Evolutionary conservation across 1,139 yeast genomes (phyloP).

Genomic region (Cylindricascospora bacillispora): DNA sequence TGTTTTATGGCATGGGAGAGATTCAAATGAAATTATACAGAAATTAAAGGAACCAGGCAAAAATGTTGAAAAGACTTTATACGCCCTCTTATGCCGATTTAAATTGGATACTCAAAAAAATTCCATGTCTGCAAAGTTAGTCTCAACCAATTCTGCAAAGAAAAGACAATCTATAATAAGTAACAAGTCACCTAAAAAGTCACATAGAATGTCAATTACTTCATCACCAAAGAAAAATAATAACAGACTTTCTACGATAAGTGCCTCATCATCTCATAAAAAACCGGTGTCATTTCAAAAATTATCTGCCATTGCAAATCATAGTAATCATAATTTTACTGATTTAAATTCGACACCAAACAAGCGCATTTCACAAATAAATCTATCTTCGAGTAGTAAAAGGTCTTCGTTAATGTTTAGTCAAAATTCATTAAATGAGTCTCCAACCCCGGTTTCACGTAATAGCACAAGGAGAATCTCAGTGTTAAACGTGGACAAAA

Average conservation of each 20-base stretch:
- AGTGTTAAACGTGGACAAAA: conserved; percentile 8
- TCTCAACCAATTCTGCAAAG: conserved; percentile 13
- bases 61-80: conserved; percentile 64
- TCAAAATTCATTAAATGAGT: conserved; percentile 12
- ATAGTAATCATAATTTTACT: conserved; percentile 3
- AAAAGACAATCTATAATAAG: conserved; percentile 16
- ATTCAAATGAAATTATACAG: conserved; percentile 41
- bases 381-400: conserved; percentile 7
- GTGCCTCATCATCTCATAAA: conserved; percentile 42
- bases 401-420: conserved; percentile 15
- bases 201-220: conserved; percentile 7
- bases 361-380: conserved; percentile 5
- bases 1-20: conserved; percentile 64
- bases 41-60: conserved; percentile 45
- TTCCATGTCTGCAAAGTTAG: conserved; percentile 3
- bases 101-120: conserved; percentile 26
- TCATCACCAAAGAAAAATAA: conserved; percentile 28
- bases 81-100: conserved; percentile 41
- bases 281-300: conserved; percentile 46
- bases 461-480: conserved; percentile 21
- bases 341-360: conserved; percentile 12
- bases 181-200: conserved; percentile 5
- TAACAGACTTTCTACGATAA: conserved; percentile 38
- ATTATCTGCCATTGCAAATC: conserved; percentile 10
- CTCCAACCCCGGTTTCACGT: conserved; percentile 23